phyloP scores from a whole-genome alignment of 371 early-diverging fungal species.

The Mucor indicus region DNA sequence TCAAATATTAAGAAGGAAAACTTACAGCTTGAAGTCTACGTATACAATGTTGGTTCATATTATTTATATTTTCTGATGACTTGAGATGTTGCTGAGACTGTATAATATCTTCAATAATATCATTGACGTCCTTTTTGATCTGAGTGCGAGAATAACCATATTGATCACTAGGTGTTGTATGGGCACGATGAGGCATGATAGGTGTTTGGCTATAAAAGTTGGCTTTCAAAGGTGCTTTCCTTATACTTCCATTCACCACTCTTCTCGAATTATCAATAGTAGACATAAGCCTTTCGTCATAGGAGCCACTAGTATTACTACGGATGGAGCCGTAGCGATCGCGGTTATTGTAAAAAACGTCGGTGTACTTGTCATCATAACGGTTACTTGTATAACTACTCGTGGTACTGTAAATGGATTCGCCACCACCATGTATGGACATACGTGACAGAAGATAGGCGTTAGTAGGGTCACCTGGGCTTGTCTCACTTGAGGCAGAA shows the following conservation, averaged over 20 bases:
- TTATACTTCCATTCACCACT: not conserved
- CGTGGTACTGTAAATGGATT: not conserved
- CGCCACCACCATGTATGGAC: not conserved
- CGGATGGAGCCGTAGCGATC: constrained; percentile 2
- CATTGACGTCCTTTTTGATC: too few relatives aligned
- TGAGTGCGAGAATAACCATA: too few relatives aligned
- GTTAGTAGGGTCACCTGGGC: not conserved
- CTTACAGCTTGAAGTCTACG: too few relatives aligned
- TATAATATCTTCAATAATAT: too few relatives aligned
- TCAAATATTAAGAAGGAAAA: too few relatives aligned
- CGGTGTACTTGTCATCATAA: constrained; percentile 8
- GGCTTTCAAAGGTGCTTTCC: constrained; percentile 3
- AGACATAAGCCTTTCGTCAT: constrained; percentile 6
- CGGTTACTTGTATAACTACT: constrained; percentile 9
- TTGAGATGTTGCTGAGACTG: too few relatives aligned
- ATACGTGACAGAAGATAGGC: not conserved
- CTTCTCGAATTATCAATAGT: constrained; percentile 8
- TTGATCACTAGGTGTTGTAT: too few relatives aligned
- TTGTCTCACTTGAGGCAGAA: constrained; percentile 10
- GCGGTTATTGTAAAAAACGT: not conserved
- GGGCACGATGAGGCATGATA: too few relatives aligned
- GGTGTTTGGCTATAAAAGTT: constrained; percentile 5
- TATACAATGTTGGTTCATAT: too few relatives aligned
- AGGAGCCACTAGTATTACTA: not conserved
- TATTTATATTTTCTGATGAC: too few relatives aligned